These are phyloP conservation scores for Sphaerosporella brunnea DNA, from an alignment of 495 filamentous ascomycete species.

Conservation along the genomic window DNA sequence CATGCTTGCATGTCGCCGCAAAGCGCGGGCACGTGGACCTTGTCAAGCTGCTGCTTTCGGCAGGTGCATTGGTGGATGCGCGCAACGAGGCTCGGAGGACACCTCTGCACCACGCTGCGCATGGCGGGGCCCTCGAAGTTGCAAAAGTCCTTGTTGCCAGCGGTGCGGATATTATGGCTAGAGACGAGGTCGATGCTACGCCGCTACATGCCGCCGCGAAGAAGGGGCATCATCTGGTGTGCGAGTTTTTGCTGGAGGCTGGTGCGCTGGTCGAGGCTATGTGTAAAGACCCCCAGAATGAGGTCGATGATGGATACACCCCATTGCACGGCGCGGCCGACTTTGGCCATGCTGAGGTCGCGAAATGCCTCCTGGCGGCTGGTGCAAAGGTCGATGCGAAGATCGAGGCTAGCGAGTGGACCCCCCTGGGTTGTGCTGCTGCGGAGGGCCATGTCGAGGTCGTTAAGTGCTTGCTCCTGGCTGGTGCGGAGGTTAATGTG, in stretches of 20 bases:
- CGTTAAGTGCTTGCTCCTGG: background rate
- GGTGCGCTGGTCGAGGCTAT: conserved; percentile 9
- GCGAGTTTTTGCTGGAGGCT: conserved; percentile 4
- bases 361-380: conserved; percentile 12
- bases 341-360: conserved; percentile 12
- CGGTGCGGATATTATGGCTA: background rate
- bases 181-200: conserved; percentile 2
- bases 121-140: background rate
- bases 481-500: background rate
- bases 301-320: conserved; percentile 15
- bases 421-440: background rate
- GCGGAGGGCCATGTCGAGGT: background rate
- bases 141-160: background rate
- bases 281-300: conserved; percentile 2
- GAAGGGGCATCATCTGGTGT: conserved; percentile 3
- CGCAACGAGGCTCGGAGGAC: conserved; percentile 1
- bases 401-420: conserved; percentile 4
- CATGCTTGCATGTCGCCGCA: background rate
- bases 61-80: conserved; percentile 2
- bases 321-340: conserved; percentile 16
- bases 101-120: conserved; percentile 5
- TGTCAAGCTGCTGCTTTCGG: conserved; percentile 2
- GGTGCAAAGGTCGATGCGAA: conserved; percentile 14
- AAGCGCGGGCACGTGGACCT: background rate
- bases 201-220: conserved; percentile 4